Conservation (phyloP, 805 yeast species). For the Lipomyces japonicus region DNA sequence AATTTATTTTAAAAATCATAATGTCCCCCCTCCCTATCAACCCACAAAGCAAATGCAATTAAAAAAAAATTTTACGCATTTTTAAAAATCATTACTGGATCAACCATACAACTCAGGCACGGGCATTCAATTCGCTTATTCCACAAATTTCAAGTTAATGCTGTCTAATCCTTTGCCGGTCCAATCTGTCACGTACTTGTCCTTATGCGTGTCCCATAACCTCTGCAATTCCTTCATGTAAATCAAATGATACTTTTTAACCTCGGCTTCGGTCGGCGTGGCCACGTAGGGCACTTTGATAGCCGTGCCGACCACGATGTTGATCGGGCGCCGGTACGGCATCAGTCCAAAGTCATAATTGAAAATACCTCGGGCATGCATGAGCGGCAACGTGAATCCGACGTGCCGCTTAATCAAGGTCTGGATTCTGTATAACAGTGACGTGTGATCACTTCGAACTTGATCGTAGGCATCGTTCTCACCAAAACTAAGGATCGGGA, state of each 20-base stretch:
- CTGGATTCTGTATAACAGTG: constrained; percentile 58
- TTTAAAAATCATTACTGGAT: too few species aligned
- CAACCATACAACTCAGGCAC: too few species aligned
- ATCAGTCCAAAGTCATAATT: constrained; percentile 87
- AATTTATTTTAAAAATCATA: too few species aligned
- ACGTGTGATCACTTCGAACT: constrained; percentile 43
- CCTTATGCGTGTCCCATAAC: constrained; percentile 65
- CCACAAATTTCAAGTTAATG: constrained; percentile 23
- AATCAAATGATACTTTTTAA: constrained; percentile 66
- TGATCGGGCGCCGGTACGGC: constrained; percentile 78
- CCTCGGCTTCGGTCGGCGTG: constrained; percentile 46
- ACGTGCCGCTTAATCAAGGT: constrained; percentile 62
- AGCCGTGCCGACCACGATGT: constrained; percentile 53
- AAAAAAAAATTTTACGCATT: too few species aligned
- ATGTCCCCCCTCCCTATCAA: too few species aligned
- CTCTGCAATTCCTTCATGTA: constrained; percentile 62
- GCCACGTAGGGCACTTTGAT: constrained; percentile 46
- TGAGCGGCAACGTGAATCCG: constrained; percentile 86
- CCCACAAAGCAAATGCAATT: too few species aligned
- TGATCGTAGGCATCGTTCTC: constrained; percentile 66
- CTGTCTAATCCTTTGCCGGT: constrained; percentile 22
- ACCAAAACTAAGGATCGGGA: constrained; percentile 89
- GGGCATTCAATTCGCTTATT: too few species aligned
- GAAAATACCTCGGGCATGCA: constrained; percentile 88
- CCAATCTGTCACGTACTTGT: constrained; percentile 38